These are phyloP conservation scores for Erigeron canadensis DNA, from an alignment of 129 eudicot species.

Conservation along the genomic window DNA sequence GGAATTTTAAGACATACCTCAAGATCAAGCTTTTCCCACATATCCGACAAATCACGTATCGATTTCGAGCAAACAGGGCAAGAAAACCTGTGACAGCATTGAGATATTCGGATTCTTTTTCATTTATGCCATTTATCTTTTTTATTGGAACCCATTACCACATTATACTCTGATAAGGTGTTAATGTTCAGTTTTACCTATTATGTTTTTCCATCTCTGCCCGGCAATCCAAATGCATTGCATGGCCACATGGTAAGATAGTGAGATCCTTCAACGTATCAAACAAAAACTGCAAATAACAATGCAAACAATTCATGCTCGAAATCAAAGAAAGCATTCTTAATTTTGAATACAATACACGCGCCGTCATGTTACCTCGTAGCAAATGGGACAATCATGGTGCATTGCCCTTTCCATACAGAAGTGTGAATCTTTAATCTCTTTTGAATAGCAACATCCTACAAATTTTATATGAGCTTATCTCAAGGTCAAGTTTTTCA, in stretches of 20 bases:
- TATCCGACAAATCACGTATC: conserved; percentile 58
- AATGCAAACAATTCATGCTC: conserved; percentile 7
- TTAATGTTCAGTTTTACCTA: conserved; percentile 29
- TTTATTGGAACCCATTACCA: not conserved
- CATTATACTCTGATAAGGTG: not conserved
- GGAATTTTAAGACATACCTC: conserved; percentile 34
- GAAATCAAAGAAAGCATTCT: not conserved
- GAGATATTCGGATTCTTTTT: conserved; percentile 5
- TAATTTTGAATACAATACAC: not conserved
- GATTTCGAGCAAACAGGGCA: conserved; percentile 83
- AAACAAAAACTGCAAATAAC: conserved; percentile 50
- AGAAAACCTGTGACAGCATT: conserved; percentile 47
- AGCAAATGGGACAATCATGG: conserved; percentile 75
- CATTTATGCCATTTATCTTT: not conserved
- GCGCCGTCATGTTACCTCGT: conserved; percentile 40
- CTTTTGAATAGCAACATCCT: conserved; percentile 67
- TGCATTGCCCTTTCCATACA: conserved; percentile 82
- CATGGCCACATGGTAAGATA: conserved; percentile 64
- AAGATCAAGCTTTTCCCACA: conserved; percentile 60
- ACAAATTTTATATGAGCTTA: conserved; percentile 2
- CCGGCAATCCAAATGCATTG: conserved; percentile 59
- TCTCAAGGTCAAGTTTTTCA: not conserved
- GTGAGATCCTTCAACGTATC: conserved; percentile 55
- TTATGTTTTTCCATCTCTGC: conserved; percentile 54
- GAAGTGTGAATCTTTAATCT: conserved; percentile 47